Conservation (phyloP, 2,329 filamentous ascomycete species). For the Penicillium sp. region DNA sequence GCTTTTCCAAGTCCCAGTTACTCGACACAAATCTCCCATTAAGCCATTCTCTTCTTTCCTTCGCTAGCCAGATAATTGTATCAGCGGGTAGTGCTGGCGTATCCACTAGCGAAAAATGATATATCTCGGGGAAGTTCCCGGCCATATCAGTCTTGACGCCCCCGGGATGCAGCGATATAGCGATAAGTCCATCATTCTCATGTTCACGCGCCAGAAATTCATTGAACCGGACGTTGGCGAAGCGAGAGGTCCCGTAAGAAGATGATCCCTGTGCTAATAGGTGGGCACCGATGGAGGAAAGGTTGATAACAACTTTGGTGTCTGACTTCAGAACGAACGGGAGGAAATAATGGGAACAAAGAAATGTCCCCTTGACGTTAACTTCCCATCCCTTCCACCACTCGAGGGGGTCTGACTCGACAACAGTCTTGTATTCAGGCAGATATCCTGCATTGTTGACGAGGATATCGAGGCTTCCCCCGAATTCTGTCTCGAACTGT, state of each 20-base stretch:
- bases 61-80: constrained; percentile 50
- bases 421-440: constrained; percentile 28
- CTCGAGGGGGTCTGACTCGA: constrained; percentile 37
- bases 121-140: constrained; percentile 33
- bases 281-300: constrained; percentile 39
- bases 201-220: constrained; percentile 57
- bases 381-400: constrained; percentile 52
- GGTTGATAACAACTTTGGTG: constrained; percentile 11
- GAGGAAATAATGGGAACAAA: constrained; percentile 26
- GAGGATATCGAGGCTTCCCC: constrained; percentile 46
- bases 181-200: constrained; percentile 45
- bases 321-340: constrained; percentile 9
- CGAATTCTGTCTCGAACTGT: constrained; percentile 34
- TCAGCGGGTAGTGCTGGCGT: constrained; percentile 48
- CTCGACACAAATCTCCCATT: constrained; percentile 49
- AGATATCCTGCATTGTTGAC: constrained; percentile 53
- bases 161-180: constrained; percentile 48
- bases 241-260: constrained; percentile 55
- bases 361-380: constrained; percentile 54
- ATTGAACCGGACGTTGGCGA: constrained; percentile 55
- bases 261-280: constrained; percentile 41
- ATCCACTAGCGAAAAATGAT: constrained; percentile 36
- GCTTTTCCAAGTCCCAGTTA: constrained; percentile 55
- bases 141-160: constrained; percentile 45
- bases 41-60: constrained; percentile 51